Evolutionary conservation across 2,329 filamentous ascomycete species (phyloP).

Genomic region (Helotiales sp.): DNA sequence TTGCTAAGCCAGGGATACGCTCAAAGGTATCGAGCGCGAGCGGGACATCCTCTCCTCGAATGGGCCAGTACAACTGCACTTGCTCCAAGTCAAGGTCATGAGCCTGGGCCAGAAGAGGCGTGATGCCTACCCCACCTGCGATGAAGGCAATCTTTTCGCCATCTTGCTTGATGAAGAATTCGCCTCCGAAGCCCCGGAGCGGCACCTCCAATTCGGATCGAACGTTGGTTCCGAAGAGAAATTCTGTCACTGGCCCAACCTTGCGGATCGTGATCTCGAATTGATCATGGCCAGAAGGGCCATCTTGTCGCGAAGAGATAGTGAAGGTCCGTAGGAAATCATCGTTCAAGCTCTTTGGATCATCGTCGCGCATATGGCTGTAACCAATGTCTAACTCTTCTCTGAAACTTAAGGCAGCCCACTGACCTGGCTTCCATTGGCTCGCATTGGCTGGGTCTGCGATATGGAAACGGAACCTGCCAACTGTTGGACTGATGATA

Average conservation of each 20-base stretch:
- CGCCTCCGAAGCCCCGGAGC: conserved; percentile 73
- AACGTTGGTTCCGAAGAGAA: conserved; percentile 60
- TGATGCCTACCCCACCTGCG: conserved; percentile 81
- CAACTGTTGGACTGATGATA: conserved; percentile 64
- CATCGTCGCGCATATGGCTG: conserved; percentile 79
- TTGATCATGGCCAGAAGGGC: conserved; percentile 23
- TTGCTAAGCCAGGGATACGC: conserved; percentile 50
- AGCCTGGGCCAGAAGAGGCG: conserved; percentile 74
- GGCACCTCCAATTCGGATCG: conserved; percentile 59
- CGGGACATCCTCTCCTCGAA: conserved; percentile 60
- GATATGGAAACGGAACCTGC: conserved; percentile 61
- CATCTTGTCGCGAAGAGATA: conserved; percentile 55
- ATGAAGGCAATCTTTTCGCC: conserved; percentile 55
- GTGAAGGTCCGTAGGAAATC: conserved; percentile 85
- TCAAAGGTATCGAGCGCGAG: conserved; percentile 61
- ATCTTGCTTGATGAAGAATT: conserved; percentile 47
- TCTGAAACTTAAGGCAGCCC: conserved; percentile 73
- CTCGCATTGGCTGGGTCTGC: conserved; percentile 35
- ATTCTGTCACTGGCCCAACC: conserved; percentile 67
- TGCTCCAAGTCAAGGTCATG: conserved; percentile 45
- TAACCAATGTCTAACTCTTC: conserved; percentile 71
- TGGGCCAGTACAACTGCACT: conserved; percentile 67
- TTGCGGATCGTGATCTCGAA: conserved; percentile 73
- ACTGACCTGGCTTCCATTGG: conserved; percentile 69
- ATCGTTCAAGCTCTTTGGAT: conserved; percentile 79